Base-by-base conservation (phyloP, 371 early-diverging fungal species). In the Mortierella polycephala region DNA sequence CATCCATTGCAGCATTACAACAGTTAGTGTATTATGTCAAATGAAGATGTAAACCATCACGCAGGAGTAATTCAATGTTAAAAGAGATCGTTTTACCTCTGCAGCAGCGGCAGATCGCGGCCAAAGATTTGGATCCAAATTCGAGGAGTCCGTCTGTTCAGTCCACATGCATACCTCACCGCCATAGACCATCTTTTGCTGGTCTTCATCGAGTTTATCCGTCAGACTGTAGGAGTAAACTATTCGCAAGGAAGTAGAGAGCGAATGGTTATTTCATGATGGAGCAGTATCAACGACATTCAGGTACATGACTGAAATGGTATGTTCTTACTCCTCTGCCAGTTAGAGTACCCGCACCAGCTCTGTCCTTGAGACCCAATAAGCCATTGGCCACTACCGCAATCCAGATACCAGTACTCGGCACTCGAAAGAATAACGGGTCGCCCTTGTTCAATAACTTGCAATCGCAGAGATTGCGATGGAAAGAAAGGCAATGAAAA, bases 41-140 rank as follows among this genome's bases (percentile, higher is more conserved):
- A 30, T 9, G n/a, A 51, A 7, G 11, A 50, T 51, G 39, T 3
- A 61, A 37, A 46, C n/a, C 18, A 20, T 39, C 30, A 30, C 30
- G 57, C 41, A 10, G 39, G 13, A 37, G 2, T 21, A 39, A 56
- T 16, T 20, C n/a, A n/a, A 1, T 39, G 39, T 39, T 30, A 40
- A 5, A 14, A 20, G 5, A 8, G 39, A 12, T 56, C 12, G 9
- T 9, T 42, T 59, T 70, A 71, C 74, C 82, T 94, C 95, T n/a
- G 93, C 93, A 44, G 89, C 90, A 13, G 93, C 92, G 7, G 91
- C 83, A 49, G 90, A 67, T 30, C 93, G 89, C 30, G 93, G 94
- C 93, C 94, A 95, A n/a, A 93, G 74, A 9, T 83, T 81, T 2
- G 76, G 51, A 71, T 93, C 92, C 5, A 94, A 74, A 47, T 87